Conservation (phyloP, 176 grass and related monocot genomes). For the Triticum urartu region DNA sequence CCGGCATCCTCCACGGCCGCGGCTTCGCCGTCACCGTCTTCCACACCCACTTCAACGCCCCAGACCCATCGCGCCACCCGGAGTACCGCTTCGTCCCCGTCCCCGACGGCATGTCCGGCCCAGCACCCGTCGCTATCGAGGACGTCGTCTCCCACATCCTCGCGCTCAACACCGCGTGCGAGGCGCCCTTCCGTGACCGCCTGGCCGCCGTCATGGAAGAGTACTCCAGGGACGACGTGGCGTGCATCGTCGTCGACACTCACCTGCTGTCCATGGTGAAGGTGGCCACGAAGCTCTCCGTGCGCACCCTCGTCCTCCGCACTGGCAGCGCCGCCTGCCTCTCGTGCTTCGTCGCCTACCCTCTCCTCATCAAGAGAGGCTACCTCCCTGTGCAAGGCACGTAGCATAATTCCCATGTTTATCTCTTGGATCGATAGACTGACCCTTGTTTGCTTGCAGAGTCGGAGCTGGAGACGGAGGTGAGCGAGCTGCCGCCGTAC, state of each 20-base stretch:
- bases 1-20: conserved; percentile 35
- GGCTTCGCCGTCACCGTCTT: conserved; percentile 50
- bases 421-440: not conserved
- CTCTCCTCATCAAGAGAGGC: conserved; percentile 34
- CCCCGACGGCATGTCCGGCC: conserved; percentile 15
- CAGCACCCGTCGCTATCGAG: not conserved
- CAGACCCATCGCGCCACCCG: conserved; percentile 33
- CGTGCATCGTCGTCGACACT: conserved; percentile 35
- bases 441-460: conserved; percentile 10
- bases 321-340: conserved; percentile 44
- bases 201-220: conserved; percentile 17
- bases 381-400: conserved; percentile 44
- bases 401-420: no score
- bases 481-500: conserved; percentile 42
- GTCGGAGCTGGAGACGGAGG: conserved; percentile 31
- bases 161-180: conserved; percentile 16
- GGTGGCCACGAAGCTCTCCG: conserved; percentile 17
- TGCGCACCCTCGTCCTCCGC: conserved; percentile 34
- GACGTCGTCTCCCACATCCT: not conserved
- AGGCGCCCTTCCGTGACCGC: conserved; percentile 14
- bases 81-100: conserved; percentile 36
- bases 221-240: conserved; percentile 13
- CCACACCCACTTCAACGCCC: conserved; percentile 41
- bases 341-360: conserved; percentile 12
- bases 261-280: conserved; percentile 17